Base-by-base conservation (phyloP, 495 filamentous ascomycete species). In the Beverwykella pulmonaria region DNA sequence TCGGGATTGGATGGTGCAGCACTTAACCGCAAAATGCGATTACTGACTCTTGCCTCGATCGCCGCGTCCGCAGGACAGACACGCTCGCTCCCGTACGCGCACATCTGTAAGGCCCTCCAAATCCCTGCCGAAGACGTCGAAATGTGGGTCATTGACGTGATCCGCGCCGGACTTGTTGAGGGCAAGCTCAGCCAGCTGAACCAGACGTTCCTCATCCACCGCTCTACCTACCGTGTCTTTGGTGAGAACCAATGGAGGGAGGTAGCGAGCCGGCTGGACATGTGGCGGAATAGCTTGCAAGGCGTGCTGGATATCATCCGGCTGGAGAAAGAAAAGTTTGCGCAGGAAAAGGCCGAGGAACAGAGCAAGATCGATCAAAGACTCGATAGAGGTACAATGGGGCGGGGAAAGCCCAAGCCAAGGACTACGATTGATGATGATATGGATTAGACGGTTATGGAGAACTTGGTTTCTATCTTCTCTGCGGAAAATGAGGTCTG, bases 191-290 rank as follows among this genome's bases (percentile, higher is more conserved):
- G 87, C 23, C 94, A 99, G 80, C 84, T 92, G 71, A 91, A 91
- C 67, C 86, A 92, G 74, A 89, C 92, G 27, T 98, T 99, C 83
- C 81, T 97, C 15, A 90, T 99, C 47, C 94, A 99, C 80, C 84
- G 92, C 65, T 91, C 90, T 67, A 95, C 92, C 60, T 96, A 97
- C 83, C 86, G 94, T 29, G 93, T 96, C 26, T 98, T 99, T 72
- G 91, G 91, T 62, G 90, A 96, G 84, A 95, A 93, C 82, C 94
- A 99, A 80, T 99, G 95, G 95, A 86, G 88, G 55, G 92, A 98
- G 81, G 87, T 99, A 22, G 91, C 90, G 69, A 87, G 87, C 32
- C 84, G 92, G 44, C 78, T 99, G 72, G 92, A 97, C 78, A 90
- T 89, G 73, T 98, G 92, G 93, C 88, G 90, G 80, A 79, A 82